Evolutionary conservation across 768 basidiomycete genomes (phyloP), one percentile per base, ranked within the genome.

Genomic region (Tylopilus vinaceipallidus): DNA sequence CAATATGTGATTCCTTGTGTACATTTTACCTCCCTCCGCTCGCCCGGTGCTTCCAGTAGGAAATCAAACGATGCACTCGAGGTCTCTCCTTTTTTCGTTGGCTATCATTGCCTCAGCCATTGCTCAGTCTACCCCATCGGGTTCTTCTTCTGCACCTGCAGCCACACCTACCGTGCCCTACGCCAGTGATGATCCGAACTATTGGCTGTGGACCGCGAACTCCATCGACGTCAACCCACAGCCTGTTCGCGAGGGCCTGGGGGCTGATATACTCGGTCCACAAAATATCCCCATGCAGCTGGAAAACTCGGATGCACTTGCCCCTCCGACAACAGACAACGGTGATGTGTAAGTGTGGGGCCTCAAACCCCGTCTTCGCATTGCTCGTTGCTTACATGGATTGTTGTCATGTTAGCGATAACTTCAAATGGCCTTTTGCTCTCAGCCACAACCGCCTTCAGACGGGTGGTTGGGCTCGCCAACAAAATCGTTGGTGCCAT

Each of bases 381-480:
- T 20, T 29, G 19, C 17, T 42, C n/a, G 26, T 38, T 24, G 17
- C 34, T 52, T 9, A 52, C 6, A 9, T 20, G 26, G 6, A 34
- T 29, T 3, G 8, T 35, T 6, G 6, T n/a, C 4, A 1, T 26
- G 27, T 45, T 13, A 75, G 71, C 1, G 44, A 51, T 0, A 84
- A 83, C 54, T 73, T 73, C 52, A 85, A 84, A 57, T 86, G 84
- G 84, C 77, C 83, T 0, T 81, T 84, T 59, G 70, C 76, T 41
- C 61, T 82, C 19, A 83, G 82, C 52, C 81, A 82, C 57, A 83
- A 74, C 57, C 78, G 81, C 29, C 55, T 86, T 7, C 75, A 77
- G 45, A 71, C 73, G 4, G 84, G 83, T n/a, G 84, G 84, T 2
- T 86, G 83, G 82, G 78, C 83, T 24, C 73, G 82, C 39, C 74